Evolutionary conservation across 345 rosid genomes (phyloP), one percentile per base, ranked within the genome.

Genomic region (Gossypium raimondii): DNA sequence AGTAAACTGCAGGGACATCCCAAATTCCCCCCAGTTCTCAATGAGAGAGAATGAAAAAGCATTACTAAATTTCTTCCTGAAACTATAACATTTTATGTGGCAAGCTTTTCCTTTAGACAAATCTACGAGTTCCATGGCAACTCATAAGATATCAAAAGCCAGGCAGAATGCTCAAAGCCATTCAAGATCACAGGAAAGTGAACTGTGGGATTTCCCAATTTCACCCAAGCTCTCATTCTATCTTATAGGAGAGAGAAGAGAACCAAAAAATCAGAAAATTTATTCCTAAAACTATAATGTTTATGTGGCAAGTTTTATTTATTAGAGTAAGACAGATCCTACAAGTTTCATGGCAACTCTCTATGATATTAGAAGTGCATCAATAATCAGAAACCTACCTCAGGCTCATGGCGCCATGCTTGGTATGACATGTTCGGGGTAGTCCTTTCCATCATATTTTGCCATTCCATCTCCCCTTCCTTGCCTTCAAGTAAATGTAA

Each of bases 371-470:
- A 29, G 38, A 67, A 67, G 2, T 20, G 38, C 45, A 73, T n/a
- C 50, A 52, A 4, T 6, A 43, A 47, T 24, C 27, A 44, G 51
- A 70, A 80, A 17, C 18, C 61, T 84, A 94, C 97, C 92, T 85
- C 87, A 53, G 98, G 96, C 73, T 95, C 99, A 75, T 86, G 89
- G 16, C 92, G 91, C 97, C 97, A 95, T 66, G 97, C 98, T 77
- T 90, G 93, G 74, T 91, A 95, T 64, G 84, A 74, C 92, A 95
- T 83, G 78, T 91, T 93, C 1, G 96, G 87, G 43, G 94, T 89
- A 77, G 89, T 82, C 61, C 80, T 87, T 71, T 90, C 94, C 99
- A 95, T 93, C 87, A 95, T 80, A 74, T 71, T 77, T 81, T 93
- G 99, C 98, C 99, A 95, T 59, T 93, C 97, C 78, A 82, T 80